Base-by-base conservation (phyloP, 176 grass and related monocot species). In the Elymus sibiricus region DNA sequence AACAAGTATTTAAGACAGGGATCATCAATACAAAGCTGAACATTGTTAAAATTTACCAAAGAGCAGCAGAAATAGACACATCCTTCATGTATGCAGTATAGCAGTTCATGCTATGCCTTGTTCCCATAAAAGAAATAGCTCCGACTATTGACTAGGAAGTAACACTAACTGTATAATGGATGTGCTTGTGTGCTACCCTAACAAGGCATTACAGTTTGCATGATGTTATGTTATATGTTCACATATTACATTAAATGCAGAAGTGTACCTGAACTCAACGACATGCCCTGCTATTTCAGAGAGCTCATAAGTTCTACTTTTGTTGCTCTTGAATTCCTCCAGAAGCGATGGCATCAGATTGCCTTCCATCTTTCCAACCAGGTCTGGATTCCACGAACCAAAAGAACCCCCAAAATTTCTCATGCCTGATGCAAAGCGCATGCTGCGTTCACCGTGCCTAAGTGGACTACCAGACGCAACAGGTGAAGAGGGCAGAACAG, bases 251-350 rank as follows among this genome's bases (percentile, higher is more conserved):
- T 8, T 58, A 9, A 25, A 68, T 51, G 43, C 55, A 47, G 32
- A 83, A 17, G 39, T 55, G 26, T 89, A 94, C 95, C 95, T 97
- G 65, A 97, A 97, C 69, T 93, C 92, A 79, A 97, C 90, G 15
- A 97, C 90, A 84, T 97, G 86, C 2, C 95, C 95, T 61, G 74
- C 86, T 79, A 97, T 94, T 74, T 97, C 95, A 58, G 92, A 91
- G 42, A 97, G 92, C 56, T 94, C 95, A 24, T 94, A 93, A 37
- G 90, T 91, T 89, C 90, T 92, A 51, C 92, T 93, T 84, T 93
- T 97, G 64, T 97, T 97, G 95, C 88, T 94, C 79, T 97, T 97
- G 70, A 97, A 94, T 74, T 97, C 95, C 39, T 97, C 95, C 40
- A 97, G 79, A 72, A 97, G 88, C 0, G 92, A 92, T 13, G 90